Evolutionary conservation across 179 eudicot genomes (phyloP), one percentile per base, ranked within the genome.

Genomic region (Spergularia azorica): DNA sequence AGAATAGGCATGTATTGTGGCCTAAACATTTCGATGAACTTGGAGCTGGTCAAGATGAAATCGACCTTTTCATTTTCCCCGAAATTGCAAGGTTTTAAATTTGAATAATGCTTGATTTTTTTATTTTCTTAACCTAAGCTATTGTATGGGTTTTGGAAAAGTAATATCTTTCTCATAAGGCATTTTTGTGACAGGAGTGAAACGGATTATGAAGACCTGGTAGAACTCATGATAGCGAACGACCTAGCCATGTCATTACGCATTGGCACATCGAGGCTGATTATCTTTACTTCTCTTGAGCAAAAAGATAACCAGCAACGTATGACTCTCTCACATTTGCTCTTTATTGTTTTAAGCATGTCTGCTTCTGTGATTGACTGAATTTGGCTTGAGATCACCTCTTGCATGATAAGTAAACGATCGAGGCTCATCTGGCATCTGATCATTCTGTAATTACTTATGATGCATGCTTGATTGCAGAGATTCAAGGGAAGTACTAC

Each of bases 161-260:
- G 8, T 3, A 12, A 61, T 16, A 4, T 66, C 50, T 52, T 70
- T 62, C 55, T 63, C 18, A 18, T 38, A 52, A 50, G 38, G 4
- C 10, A 36, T 17, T 69, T 10, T 38, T 39, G 43, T 71, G 65
- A 71, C 63, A 77, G 76, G 43, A 63, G 58, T 77, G 75, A 52
- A 48, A 63, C 17, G 14, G 76, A 62, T 38, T 77, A 77, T 39
- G 61, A 71, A 46, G 21, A 54, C 32, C 64, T 77, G 18, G 76
- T 77, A 61, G 80, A 77, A 43, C 67, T 61, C 55, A 71, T 77
- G 80, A 71, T 71, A 51, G 18, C 71, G 38, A 63, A 70, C 63
- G 80, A 77, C 69, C 64, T 77, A 63, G 80, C 80, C 65, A 71
- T 77, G 76, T 63, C 48, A 39, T 73, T 71, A 58, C 61, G 8